These are phyloP conservation scores for Pinus albicaulis DNA, from an alignment of 75 land plant species.

Conservation along the genomic window DNA sequence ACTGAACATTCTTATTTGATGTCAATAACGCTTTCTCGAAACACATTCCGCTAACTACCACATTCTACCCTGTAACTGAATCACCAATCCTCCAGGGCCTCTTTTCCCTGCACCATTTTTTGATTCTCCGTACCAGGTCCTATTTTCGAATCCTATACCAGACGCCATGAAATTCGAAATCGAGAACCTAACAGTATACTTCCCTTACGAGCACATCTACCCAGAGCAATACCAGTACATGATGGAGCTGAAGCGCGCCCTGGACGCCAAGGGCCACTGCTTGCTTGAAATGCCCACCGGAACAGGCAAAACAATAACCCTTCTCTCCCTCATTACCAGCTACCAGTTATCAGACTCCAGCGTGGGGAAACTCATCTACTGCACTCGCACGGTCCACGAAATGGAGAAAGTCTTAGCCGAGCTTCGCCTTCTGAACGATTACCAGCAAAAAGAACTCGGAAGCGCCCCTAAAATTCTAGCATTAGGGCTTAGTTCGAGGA, in stretches of 20 bases:
- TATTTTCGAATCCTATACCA: too few species aligned
- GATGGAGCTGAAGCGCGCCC: slow-evolving; percentile 89
- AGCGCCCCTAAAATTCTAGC: slow-evolving; percentile 62
- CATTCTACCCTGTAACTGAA: too few species aligned
- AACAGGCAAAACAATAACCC: slow-evolving; percentile 97
- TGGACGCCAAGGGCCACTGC: slow-evolving; percentile 92
- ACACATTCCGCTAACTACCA: too few species aligned
- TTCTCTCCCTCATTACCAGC: slow-evolving; percentile 92
- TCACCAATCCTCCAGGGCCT: too few species aligned
- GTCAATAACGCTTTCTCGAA: too few species aligned
- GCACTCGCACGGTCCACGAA: slow-evolving; percentile 98
- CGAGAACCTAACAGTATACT: slow-evolving; percentile 93
- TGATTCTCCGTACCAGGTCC: too few species aligned
- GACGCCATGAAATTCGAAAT: slow-evolving; percentile 83
- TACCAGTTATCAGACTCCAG: slow-evolving; percentile 72
- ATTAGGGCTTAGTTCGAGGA: slow-evolving; percentile 85
- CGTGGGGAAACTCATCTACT: slow-evolving; percentile 79
- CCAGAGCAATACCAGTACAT: slow-evolving; percentile 96
- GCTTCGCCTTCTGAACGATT: slow-evolving; percentile 61
- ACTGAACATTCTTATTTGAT: too few species aligned
- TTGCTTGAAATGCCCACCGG: slow-evolving; percentile 99
- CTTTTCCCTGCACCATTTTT: too few species aligned
- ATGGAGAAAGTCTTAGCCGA: slow-evolving; percentile 99
- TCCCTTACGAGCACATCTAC: slow-evolving; percentile 96
- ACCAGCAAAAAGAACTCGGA: slow-evolving; percentile 50